Base-by-base conservation (phyloP, 2,329 filamentous ascomycete genomes). In the Stagonosporopsis cucurbitacearum region DNA sequence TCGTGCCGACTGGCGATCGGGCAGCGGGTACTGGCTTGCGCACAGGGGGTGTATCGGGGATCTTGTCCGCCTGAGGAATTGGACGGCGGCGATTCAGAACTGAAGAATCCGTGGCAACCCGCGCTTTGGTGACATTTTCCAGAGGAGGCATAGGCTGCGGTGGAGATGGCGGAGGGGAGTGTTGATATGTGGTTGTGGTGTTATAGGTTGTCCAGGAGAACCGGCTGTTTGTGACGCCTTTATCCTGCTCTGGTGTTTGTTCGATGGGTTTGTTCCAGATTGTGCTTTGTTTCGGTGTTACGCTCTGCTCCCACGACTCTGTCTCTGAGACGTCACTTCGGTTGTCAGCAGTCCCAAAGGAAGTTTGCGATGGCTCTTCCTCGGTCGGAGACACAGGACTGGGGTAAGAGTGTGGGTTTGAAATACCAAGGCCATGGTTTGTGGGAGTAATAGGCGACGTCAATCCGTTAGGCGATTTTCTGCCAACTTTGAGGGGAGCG, bases 151-250 rank as follows among this genome's bases (percentile, higher is more conserved):
- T 64, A 17, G 71, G 67, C 13, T 75, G 73, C 20, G 73, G 73
- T 17, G 78, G 78, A 47, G 75, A 78, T 9, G 75, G 73, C 3
- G 77, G 77, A 36, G 77, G 77, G 43, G 76, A 77, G 49, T 76
- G 73, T 43, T 78, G 75, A 53, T 77, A 74, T 3, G 75, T 76
- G 6, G 72, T 73, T 54, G 59, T 64, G 35, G 74, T 79, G 54
- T 67, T 70, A 47, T 71, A 70, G 15, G 68, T 70, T 17, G 67
- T 70, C 65, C 68, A 71, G 25, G 69, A 69, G 42, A 72, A 72
- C 35, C 66, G 65, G 23, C 69, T 72, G 23, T 54, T 39, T 8
- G 60, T 37, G 22, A 54, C 62, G 54, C 68, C 54, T 42, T 68
- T 54, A 41, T 61, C 59, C 43, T 62, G 62, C 35, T 60, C 62